Evolutionary conservation across 768 basidiomycete genomes (phyloP).

Genomic region (Crucibulum laeve): DNA sequence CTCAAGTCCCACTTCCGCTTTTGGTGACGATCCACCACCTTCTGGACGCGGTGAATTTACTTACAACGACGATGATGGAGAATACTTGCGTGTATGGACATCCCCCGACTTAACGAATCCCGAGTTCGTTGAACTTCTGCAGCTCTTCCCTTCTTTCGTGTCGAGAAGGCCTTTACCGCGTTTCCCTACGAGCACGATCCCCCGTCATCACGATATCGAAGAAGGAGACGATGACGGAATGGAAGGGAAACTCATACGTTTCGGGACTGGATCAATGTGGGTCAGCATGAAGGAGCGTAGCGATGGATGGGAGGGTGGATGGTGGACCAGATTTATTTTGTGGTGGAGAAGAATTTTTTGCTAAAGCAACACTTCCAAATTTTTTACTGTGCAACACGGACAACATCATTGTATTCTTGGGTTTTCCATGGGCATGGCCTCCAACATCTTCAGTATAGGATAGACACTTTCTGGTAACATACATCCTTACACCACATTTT

Average conservation of each 20-base stretch:
- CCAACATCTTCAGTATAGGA: background rate
- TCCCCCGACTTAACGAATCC: constrained; percentile 75
- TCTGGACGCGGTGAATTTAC: constrained; percentile 17
- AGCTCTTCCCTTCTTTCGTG: constrained; percentile 76
- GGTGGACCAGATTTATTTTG: constrained; percentile 73
- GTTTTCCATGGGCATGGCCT: background rate
- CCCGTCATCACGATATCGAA: constrained; percentile 56
- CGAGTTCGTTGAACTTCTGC: constrained; percentile 64
- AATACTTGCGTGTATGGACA: constrained; percentile 74
- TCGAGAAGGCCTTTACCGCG: constrained; percentile 67
- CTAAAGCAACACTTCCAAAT: constrained; percentile 26
- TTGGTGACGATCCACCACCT: constrained; percentile 29
- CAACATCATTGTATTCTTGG: background rate
- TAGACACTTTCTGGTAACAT: no score
- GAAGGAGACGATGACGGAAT: constrained; percentile 57
- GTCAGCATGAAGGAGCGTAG: constrained; percentile 55
- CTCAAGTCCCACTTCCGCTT: constrained; percentile 29
- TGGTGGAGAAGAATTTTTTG: constrained; percentile 84
- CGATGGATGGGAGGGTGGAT: constrained; percentile 68
- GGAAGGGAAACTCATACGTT: constrained; percentile 55
- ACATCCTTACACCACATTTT: no score
- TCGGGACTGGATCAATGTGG: constrained; percentile 87
- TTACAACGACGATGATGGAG: constrained; percentile 25
- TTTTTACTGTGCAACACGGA: background rate
- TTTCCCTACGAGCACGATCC: constrained; percentile 43